Base-by-base conservation (phyloP, 371 early-diverging fungal species). In the Mortierella sp. region DNA sequence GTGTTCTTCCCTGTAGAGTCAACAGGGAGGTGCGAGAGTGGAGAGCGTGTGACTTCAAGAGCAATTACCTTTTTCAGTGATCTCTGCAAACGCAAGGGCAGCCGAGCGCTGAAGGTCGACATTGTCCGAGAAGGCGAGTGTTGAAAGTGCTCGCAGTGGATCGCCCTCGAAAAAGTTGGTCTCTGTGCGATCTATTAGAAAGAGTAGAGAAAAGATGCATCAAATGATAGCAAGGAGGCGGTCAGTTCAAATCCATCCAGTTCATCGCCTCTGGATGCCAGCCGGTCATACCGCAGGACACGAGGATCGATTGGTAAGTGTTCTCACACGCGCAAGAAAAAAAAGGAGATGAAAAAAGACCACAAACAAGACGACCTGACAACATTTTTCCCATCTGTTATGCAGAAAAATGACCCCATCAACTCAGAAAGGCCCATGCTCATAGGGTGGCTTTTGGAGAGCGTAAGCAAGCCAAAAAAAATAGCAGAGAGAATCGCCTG, bases 1-100 rank as follows among this genome's bases (percentile, higher is more conserved):
- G 24, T 12, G 48, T 14, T 27, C 2, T 29, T 71, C 72, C 18
- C 72, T 8, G 18, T 18, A 38, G 41, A 76, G 24, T 21, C 48
- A 74, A 6, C 41, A 38, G 46, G 48, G 35, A 68, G 38, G 41
- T 41, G 41, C 3, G 41, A 65, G 65, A 38, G 24, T 38, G 41
- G 38, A 8, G 38, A 63, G 63, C 27, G 43, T 70, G 48, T 80
- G 41, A 74, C 10, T 49, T 71, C 51, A 74, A 51, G 49, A 68
- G 68, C 68, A 68, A 68, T 68, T 81, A 93, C 94, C 94, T 89
- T 94, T 94, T 85, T 97, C 98, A 11, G 97, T 96, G 56, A 97
- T 94, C 89, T 98, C 97, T 58, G 96, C 97, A 90, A 97, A 98
- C 1, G 97, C 97, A 71, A 97, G 89, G 32, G 98, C 97, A 1